Base-by-base conservation (phyloP, 2,329 filamentous ascomycete genomes). In the Fusarium falciforme region DNA sequence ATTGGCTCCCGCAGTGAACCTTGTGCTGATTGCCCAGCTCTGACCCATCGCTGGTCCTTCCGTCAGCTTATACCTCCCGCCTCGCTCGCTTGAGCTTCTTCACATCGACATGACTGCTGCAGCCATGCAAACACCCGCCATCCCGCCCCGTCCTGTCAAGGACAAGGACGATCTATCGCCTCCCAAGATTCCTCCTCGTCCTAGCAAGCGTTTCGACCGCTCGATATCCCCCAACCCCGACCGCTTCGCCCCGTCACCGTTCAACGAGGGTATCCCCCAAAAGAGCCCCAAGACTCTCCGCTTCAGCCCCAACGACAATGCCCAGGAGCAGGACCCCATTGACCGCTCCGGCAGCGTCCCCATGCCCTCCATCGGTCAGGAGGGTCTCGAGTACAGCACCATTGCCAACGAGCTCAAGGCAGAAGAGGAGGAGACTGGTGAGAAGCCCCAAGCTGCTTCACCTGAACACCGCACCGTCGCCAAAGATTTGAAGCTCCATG, bases 321-420 rank as follows among this genome's bases (percentile, higher is more conserved):
- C 73, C 33, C 73, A 76, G n/a, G 77, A 80, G 35, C 78, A 79
- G 60, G 85, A 88, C 49, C 82, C 84, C 42, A 81, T 88, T 72
- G 84, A 88, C 47, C 93, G 94, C 60, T 90, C 93, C 38, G 89
- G 91, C 58, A 97, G 94, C 80, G 94, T 98, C 66, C 89, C 90
- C 36, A 89, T 98, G 80, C 96, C 96, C 17, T 93, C 93, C 1
- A 88, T 98, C 64, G 96, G 96, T 67, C 92, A 98, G 80, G 96
- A 98, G 84, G 96, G 96, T 72, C 91, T 88, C 76, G 96, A 98
- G 84, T 98, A 98, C 84, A 94, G 90, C 61, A 92, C 82, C 25
- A 81, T 88, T 36, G 79, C 86, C 36, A 85, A 87, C n/a, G 87
- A 88, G 71, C 62, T 79, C 60, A 62, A 76, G 57, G 67, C 73